These are phyloP conservation scores for Macrolepiota dolichaula DNA, from an alignment of 768 basidiomycete genomes.

Conservation along the genomic window DNA sequence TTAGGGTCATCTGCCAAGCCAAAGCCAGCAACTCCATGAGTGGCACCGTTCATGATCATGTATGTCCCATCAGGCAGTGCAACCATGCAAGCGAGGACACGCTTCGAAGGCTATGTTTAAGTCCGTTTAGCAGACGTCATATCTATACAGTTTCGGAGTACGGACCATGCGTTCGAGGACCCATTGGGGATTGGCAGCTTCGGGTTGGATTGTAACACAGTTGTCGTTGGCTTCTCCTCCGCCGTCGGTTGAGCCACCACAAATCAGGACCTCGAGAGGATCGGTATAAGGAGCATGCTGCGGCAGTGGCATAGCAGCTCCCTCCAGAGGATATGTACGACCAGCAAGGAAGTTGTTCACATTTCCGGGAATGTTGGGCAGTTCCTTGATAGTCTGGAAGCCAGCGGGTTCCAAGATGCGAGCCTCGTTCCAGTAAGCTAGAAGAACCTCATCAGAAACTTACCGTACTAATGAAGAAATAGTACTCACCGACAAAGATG, in stretches of 20 bases:
- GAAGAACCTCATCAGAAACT: background rate
- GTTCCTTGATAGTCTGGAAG: slow-evolving; percentile 52
- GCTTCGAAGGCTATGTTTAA: slow-evolving; percentile 54
- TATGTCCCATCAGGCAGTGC: slow-evolving; percentile 73
- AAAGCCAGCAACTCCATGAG: slow-evolving; percentile 69
- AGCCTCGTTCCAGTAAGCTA: slow-evolving; percentile 81
- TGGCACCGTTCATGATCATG: slow-evolving; percentile 74
- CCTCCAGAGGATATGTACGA: slow-evolving; percentile 77
- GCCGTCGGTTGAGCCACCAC: slow-evolving; percentile 70
- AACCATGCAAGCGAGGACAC: slow-evolving; percentile 77
- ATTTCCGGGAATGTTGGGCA: slow-evolving; percentile 74
- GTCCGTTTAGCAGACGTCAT: slow-evolving; percentile 46
- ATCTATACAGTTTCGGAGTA: background rate
- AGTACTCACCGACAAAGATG: slow-evolving; percentile 66
- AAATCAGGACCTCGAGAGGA: slow-evolving; percentile 65
- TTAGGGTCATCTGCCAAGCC: slow-evolving; percentile 67
- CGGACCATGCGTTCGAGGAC: slow-evolving; percentile 75
- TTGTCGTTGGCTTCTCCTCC: slow-evolving; percentile 58
- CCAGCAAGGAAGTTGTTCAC: slow-evolving; percentile 73
- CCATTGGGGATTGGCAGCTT: slow-evolving; percentile 61
- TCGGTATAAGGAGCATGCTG: slow-evolving; percentile 71
- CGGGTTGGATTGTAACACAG: slow-evolving; percentile 68
- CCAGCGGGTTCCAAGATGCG: slow-evolving; percentile 66
- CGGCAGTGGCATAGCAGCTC: slow-evolving; percentile 66
- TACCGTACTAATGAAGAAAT: background rate